Evolutionary conservation across 2,329 filamentous ascomycete genomes (phyloP).

Genomic region (Fusarium tupiense): DNA sequence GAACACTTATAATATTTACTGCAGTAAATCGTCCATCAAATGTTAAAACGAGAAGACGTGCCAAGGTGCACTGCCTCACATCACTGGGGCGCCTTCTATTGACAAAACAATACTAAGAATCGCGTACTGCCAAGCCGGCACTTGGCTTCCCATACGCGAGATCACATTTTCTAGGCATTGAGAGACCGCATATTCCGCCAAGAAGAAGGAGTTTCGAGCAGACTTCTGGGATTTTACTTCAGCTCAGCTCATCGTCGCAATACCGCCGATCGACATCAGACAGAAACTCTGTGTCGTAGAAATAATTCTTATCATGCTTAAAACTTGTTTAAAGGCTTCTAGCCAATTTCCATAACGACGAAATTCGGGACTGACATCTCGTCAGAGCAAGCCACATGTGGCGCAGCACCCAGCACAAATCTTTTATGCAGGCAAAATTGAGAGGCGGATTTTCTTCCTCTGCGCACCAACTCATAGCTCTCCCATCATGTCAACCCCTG

Average conservation of each 20-base stretch:
- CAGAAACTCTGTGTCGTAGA: accelerated
- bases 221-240: too few species aligned
- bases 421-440: background rate
- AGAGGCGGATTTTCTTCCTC: background rate
- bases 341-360: accelerated
- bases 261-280: accelerated
- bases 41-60: background rate
- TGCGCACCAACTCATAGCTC: background rate
- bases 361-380: accelerated
- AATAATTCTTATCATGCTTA: accelerated
- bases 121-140: constrained; percentile 19
- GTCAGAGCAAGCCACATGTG: background rate
- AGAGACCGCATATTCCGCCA: background rate
- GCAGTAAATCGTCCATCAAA: too few species aligned
- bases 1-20: too few species aligned
- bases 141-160: constrained; percentile 1
- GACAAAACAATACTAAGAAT: background rate
- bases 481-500: constrained; percentile 2
- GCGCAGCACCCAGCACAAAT: background rate
- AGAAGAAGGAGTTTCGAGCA: too few species aligned
- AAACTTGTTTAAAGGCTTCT: accelerated
- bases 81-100: background rate
- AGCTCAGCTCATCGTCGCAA: too few species aligned
- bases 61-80: background rate
- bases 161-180: background rate